Percentiles rank a stretch among this genome's conserved stretches.
Evolutionary conservation across 2,329 filamentous ascomycete species (phyloP).

Genomic region (Trichoderma sp.): DNA sequence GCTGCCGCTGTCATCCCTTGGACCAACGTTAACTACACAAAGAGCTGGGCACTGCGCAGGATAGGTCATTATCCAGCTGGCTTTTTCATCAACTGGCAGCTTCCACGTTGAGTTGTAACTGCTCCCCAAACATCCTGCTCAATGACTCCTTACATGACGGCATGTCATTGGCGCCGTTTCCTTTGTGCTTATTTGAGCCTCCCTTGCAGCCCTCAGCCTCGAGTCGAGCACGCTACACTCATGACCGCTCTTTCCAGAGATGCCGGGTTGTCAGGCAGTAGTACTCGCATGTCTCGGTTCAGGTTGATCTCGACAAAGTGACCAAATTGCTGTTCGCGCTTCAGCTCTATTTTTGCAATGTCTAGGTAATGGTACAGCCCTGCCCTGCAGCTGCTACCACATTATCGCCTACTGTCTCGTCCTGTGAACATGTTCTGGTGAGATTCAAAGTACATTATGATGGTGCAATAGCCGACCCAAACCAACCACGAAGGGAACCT

Average conservation of each 20-base stretch:
- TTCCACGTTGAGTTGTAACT: not conserved
- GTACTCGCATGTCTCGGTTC: not conserved
- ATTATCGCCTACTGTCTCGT: too few relatives aligned
- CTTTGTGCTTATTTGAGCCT: not conserved
- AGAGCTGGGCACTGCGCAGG: not conserved
- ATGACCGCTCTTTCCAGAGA: not conserved
- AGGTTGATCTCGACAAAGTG: not conserved
- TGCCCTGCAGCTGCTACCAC: not conserved
- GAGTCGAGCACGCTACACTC: not conserved
- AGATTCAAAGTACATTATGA: not conserved
- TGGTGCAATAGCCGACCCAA: not conserved
- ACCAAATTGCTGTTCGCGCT: not conserved
- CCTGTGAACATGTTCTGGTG: not conserved
- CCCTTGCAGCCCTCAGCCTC: not conserved
- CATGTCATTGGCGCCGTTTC: not conserved
- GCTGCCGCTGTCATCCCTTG: not conserved
- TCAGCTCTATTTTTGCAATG: not conserved
- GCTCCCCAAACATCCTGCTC: not conserved
- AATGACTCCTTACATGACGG: not conserved
- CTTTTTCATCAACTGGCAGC: not conserved
- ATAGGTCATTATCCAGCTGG: not conserved
- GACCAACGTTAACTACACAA: not conserved
- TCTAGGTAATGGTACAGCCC: not conserved
- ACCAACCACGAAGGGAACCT: not conserved
- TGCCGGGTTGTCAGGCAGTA: not conserved